Evolutionary conservation across 805 yeast species (phyloP).

Genomic region (Pichia thaimueangensis): DNA sequence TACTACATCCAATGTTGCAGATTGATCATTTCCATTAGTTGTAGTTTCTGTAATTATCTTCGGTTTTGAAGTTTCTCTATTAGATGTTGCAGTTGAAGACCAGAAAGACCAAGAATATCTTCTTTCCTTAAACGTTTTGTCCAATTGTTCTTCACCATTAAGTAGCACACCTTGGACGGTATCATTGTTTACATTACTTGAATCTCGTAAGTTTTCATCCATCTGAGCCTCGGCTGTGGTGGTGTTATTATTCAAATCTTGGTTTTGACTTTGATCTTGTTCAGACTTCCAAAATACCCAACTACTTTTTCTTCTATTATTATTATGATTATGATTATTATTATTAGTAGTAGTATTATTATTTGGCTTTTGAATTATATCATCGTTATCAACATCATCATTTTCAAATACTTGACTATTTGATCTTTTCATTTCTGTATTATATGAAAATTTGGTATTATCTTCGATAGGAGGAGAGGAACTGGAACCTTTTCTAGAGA

Average conservation of each 20-base stretch:
- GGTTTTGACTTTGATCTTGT: background rate
- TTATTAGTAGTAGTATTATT: background rate
- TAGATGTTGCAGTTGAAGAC: constrained; percentile 12
- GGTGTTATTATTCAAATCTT: background rate
- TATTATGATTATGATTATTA: background rate
- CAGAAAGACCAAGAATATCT: constrained; percentile 28
- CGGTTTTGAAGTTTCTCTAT: background rate
- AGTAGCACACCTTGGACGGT: constrained; percentile 1
- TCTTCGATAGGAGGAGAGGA: no score
- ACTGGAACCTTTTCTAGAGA: no score
- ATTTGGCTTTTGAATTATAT: background rate
- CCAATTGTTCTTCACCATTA: constrained; percentile 9
- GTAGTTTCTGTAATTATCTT: background rate
- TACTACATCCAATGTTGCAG: constrained; percentile 8
- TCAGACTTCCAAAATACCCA: constrained; percentile 25
- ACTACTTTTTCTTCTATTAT: constrained; percentile 15
- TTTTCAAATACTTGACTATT: constrained; percentile 5
- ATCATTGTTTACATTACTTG: background rate
- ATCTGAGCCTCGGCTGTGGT: no score
- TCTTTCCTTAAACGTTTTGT: constrained; percentile 12
- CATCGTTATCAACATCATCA: background rate
- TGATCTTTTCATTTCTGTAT: no score
- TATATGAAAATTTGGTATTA: no score
- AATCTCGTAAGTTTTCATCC: no score
- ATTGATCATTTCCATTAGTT: background rate